These are phyloP conservation scores for Fragaria nilgerrensis DNA, from an alignment of 306 rosid species.

Conservation along the genomic window DNA sequence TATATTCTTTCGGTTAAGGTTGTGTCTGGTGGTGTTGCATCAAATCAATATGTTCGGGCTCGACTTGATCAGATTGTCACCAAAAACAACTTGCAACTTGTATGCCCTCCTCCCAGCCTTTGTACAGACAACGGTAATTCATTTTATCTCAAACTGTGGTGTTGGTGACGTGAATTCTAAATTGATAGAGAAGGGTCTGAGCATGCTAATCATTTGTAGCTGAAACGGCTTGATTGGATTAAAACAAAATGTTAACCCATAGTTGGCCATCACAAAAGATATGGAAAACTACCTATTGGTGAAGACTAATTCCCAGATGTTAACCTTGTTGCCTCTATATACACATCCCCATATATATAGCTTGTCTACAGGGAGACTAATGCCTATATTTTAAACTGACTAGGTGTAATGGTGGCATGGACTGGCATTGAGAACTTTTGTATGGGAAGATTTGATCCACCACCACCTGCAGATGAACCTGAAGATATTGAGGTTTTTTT, in stretches of 20 bases:
- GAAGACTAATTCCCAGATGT: not conserved
- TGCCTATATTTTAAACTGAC: conserved; percentile 16
- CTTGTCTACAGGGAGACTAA: not conserved
- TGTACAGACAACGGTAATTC: conserved; percentile 92
- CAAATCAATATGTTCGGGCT: conserved; percentile 77
- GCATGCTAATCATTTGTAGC: not conserved
- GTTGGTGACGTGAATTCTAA: not conserved
- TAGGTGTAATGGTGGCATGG: conserved; percentile 99
- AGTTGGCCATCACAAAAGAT: not conserved
- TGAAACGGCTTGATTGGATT: not conserved
- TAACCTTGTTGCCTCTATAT: not conserved
- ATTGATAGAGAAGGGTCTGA: conserved; percentile 4
- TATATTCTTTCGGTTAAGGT: conserved; percentile 52
- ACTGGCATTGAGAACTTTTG: conserved; percentile 94
- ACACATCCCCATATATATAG: not conserved
- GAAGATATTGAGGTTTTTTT: conserved; percentile 68
- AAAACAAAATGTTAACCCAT: not conserved
- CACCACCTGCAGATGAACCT: conserved; percentile 86
- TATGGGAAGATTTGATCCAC: conserved; percentile 87
- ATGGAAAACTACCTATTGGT: not conserved
- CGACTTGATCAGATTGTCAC: conserved; percentile 70
- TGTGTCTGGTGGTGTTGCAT: conserved; percentile 95
- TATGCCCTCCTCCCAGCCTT: conserved; percentile 94
- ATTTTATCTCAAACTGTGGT: conserved; percentile 19
- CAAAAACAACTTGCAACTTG: conserved; percentile 61